Evolutionary conservation across 768 basidiomycete genomes (phyloP).

Genomic region (Rhodotorula sphaerocarpa): DNA sequence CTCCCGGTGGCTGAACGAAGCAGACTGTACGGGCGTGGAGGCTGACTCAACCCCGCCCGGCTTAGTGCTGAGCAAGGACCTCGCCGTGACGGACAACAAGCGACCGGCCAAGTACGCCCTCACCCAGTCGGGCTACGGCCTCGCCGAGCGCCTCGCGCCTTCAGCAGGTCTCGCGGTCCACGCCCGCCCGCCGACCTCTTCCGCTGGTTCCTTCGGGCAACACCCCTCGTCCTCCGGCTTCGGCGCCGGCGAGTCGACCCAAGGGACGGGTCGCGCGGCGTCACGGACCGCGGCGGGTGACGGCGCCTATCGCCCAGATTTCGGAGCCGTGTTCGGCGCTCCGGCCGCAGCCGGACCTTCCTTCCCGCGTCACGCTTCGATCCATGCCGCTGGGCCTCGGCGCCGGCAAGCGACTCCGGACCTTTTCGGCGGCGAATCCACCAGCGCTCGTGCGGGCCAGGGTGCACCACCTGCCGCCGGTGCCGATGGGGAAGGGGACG

Average conservation of each 20-base stretch:
- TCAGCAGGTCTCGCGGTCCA: constrained; percentile 7
- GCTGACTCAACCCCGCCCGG: not conserved
- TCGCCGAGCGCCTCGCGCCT: constrained; percentile 22
- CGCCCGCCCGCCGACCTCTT: not conserved
- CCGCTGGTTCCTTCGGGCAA: not conserved
- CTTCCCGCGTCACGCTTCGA: not conserved
- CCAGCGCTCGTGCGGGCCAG: too few relatives aligned
- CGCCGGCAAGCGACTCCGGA: not conserved
- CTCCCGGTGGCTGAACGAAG: not conserved
- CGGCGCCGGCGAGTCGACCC: too few relatives aligned
- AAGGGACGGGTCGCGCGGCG: too few relatives aligned
- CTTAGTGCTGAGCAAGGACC: not conserved
- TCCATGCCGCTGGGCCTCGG: not conserved
- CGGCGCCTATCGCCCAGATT: not conserved
- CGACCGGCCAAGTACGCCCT: constrained; percentile 11
- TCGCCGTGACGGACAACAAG: constrained; percentile 11
- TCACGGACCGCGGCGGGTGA: too few relatives aligned
- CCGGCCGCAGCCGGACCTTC: not conserved
- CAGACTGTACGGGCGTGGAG: too few relatives aligned
- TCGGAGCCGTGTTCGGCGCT: not conserved
- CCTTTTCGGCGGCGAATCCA: not conserved
- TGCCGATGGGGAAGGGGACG: not conserved
- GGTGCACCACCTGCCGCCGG: not conserved
- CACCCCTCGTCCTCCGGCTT: constrained; percentile 9
- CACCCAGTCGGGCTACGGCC: constrained; percentile 12